Evolutionary conservation across 257 asterid genomes (phyloP), one percentile per base, ranked within the genome.

Genomic region (Capsicum pubescens): DNA sequence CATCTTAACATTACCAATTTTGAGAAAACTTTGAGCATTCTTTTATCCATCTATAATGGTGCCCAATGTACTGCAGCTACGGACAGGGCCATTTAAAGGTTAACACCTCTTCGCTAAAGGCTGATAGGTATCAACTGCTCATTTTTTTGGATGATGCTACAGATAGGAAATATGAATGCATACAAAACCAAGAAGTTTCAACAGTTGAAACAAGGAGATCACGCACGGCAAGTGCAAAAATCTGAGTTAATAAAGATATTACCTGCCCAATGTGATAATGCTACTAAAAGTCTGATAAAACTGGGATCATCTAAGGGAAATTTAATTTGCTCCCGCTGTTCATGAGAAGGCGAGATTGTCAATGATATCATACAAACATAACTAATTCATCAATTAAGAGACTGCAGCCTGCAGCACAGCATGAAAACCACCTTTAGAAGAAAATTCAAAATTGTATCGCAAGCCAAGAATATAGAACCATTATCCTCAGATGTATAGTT

Each of bases 401-500:
- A 35, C 8, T 19, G 81, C 39, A 36, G 14, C 55, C 2, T 66
- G 72, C 44, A 50, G 46, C 46, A 79, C 26, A 50, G 46, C 57
- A 79, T 9, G 48, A 55, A 19, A 82, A 16, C 84, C 26, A 94
- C 95, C 98, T 93, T 92, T 81, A 89, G 82, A 48, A 91, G 92
- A 86, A 92, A 79, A 91, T 92, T 97, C 89, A 97, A 86, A 83
- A 93, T 84, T 42, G 98, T 93, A 87, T 97, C 98, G 11, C 97
- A 97, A 15, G 98, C 98, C 92, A 97, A 88, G 83, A 87, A 87
- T 78, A 95, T 84, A 70, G 93, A 87, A 88, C 91, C 85, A 44
- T 81, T 81, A 84, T 89, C 87, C 83, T 87, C 97, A 83, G 64
- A 83, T 67, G 74, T 84, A 32, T 85, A 48, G 87, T 86, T 48